Evolutionary conservation across 257 asterid genomes (phyloP).

Genomic region (Lithospermum erythrorhizon): DNA sequence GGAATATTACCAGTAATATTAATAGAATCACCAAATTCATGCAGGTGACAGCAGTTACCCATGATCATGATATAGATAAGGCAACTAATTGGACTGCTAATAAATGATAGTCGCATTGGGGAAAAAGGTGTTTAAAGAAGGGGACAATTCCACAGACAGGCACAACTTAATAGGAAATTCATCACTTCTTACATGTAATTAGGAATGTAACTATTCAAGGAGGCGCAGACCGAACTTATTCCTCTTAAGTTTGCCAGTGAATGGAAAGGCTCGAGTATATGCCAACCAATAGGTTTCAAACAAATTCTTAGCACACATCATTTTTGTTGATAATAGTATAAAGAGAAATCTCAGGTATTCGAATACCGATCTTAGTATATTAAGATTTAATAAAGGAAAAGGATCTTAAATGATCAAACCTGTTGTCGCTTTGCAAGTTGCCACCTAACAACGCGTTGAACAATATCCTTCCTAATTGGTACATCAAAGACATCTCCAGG

Average conservation of each 20-base stretch:
- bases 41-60: background rate
- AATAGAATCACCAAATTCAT: background rate
- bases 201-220: background rate
- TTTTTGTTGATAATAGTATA: no score
- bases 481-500: slow-evolving; percentile 91
- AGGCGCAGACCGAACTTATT: background rate
- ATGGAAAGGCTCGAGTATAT: background rate
- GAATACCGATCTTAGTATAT: background rate
- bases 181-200: background rate
- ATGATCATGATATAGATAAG: background rate
- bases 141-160: background rate
- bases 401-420: slow-evolving; percentile 18
- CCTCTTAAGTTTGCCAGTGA: background rate
- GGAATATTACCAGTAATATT: background rate
- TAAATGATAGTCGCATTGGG: background rate
- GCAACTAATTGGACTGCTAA: background rate
- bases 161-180: no score
- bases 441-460: slow-evolving; percentile 97
- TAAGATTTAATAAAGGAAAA: no score
- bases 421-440: slow-evolving; percentile 94
- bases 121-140: background rate
- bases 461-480: slow-evolving; percentile 80
- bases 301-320: no score
- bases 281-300: no score
- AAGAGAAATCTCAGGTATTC: background rate